Conservation (phyloP, 2,329 filamentous ascomycete genomes). For the Aspergillus amoenus region DNA sequence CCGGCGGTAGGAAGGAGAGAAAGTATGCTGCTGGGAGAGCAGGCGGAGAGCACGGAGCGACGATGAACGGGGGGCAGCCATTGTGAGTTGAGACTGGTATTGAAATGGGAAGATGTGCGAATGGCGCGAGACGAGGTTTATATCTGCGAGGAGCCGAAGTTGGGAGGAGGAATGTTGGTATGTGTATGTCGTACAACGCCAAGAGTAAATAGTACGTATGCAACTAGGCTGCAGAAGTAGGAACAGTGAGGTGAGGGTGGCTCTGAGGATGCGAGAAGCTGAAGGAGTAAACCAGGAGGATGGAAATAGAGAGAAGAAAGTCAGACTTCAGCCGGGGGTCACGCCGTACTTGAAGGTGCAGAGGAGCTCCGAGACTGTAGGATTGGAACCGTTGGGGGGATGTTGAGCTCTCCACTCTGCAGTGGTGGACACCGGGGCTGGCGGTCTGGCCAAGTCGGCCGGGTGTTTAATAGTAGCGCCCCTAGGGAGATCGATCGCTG, state of each 20-base stretch:
- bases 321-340: conserved; percentile 8
- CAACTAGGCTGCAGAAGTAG: background rate
- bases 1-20: conserved; percentile 43
- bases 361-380: conserved; percentile 1
- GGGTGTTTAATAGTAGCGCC: conserved; percentile 18
- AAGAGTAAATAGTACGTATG: conserved; percentile 8
- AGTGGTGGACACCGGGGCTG: conserved; percentile 8
- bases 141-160: conserved; percentile 7
- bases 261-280: background rate
- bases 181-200: conserved; percentile 12
- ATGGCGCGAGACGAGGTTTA: background rate
- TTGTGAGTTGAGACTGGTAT: conserved; percentile 19
- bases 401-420: conserved; percentile 11
- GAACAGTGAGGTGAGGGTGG: background rate
- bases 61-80: conserved; percentile 47
- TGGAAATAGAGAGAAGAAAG: conserved; percentile 1
- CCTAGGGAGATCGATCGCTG: conserved; percentile 12
- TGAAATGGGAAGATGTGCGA: background rate
- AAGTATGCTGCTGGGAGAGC: conserved; percentile 39
- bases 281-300: conserved; percentile 1
- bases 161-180: conserved; percentile 15
- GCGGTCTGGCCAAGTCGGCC: conserved; percentile 21
- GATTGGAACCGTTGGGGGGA: conserved; percentile 17
- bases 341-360: conserved; percentile 14
- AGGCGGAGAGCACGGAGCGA: conserved; percentile 47